Evolutionary conservation across 169 alveolate genomes (phyloP).

Genomic region (Plasmodium blacklocki): DNA sequence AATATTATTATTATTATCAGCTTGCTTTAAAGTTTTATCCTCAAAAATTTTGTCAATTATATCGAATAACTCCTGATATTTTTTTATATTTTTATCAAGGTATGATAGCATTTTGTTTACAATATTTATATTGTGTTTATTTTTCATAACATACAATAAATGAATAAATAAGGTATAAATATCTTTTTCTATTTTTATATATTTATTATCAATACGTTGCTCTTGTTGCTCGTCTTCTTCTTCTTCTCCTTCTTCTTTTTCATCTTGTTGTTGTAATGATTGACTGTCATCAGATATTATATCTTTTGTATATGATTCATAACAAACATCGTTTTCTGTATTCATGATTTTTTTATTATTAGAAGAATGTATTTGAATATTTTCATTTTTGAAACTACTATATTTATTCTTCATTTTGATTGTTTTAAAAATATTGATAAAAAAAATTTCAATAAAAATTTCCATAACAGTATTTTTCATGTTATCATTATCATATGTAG

Average conservation of each 20-base stretch:
- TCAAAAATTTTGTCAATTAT: background rate
- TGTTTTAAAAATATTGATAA: constrained; percentile 49
- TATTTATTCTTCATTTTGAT: background rate
- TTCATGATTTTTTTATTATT: background rate
- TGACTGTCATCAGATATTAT: constrained; percentile 12
- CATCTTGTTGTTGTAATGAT: background rate
- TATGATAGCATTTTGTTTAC: constrained; percentile 60
- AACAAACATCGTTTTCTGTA: background rate
- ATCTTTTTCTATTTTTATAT: constrained; percentile 32
- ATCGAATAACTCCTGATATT: constrained; percentile 33
- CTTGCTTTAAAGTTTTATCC: background rate
- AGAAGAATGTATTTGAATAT: background rate
- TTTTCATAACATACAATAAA: constrained; percentile 43
- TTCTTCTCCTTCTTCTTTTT: background rate
- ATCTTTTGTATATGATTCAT: background rate
- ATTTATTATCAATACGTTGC: constrained; percentile 1
- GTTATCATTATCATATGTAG: constrained; percentile 63
- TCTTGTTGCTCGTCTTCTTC: background rate
- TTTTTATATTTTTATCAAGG: constrained; percentile 43
- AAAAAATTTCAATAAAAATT: constrained; percentile 51
- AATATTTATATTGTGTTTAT: constrained; percentile 58
- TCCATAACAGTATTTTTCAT: constrained; percentile 59
- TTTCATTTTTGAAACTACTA: background rate
- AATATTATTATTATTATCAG: background rate
- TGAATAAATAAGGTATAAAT: constrained; percentile 39